A percentile compares a stretch with the other conserved stretches of the same genome.
Conservation (phyloP, 176 grass and related monocot genomes). For the Phoenix dactylifera region DNA sequence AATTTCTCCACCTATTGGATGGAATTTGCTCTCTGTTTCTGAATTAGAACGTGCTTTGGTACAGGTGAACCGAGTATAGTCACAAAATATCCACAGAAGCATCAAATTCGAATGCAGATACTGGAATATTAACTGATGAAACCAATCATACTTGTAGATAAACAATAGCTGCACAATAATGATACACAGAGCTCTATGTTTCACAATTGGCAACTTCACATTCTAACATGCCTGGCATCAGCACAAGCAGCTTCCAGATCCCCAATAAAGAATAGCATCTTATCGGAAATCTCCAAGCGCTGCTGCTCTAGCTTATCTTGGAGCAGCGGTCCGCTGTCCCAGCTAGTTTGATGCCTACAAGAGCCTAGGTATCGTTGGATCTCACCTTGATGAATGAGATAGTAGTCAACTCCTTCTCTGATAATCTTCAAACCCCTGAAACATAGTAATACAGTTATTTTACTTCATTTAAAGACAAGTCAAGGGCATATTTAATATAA, state of each 20-base stretch:
- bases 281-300: constrained; percentile 40
- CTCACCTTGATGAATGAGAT: constrained; percentile 78
- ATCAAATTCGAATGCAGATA: no score
- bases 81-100: no score
- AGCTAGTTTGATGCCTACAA: not conserved
- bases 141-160: no score
- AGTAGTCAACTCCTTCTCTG: constrained; percentile 76
- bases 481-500: not conserved
- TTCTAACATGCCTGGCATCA: constrained; percentile 38
- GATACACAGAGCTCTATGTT: no score
- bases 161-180: no score
- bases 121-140: no score
- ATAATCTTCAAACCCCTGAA: constrained; percentile 69
- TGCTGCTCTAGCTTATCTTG: constrained; percentile 3
- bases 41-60: no score
- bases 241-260: constrained; percentile 74
- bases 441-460: not conserved
- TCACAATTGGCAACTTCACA: constrained; percentile 9
- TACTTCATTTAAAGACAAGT: not conserved
- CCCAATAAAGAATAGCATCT: constrained; percentile 78
- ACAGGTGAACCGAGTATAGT: no score
- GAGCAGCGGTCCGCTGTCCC: not conserved
- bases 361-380: constrained; percentile 63
- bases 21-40: no score
- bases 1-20: no score